Conservation (phyloP, 495 filamentous ascomycete genomes). For the Aspergillus sclerotiicarbonarius region DNA sequence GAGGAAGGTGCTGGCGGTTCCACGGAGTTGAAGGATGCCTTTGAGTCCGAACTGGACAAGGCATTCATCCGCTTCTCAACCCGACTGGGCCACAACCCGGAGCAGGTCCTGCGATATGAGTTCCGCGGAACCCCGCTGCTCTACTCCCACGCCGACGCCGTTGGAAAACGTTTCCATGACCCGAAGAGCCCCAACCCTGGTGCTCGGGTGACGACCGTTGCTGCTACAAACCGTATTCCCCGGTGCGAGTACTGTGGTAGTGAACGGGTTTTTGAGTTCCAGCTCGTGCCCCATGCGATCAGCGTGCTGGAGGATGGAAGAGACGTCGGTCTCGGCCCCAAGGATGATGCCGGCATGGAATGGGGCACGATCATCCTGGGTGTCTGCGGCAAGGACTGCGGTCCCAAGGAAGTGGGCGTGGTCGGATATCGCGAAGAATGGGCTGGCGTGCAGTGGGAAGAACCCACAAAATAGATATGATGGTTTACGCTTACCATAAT, state of each 20-base stretch:
- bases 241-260: slow-evolving; percentile 73
- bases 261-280: slow-evolving; percentile 81
- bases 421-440: slow-evolving; percentile 87
- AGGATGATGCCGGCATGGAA: slow-evolving; percentile 82
- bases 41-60: slow-evolving; percentile 80
- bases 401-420: slow-evolving; percentile 46
- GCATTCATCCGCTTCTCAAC: slow-evolving; percentile 90
- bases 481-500: neutral
- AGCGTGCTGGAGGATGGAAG: slow-evolving; percentile 81
- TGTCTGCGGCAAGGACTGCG: slow-evolving; percentile 74
- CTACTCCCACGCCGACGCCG: slow-evolving; percentile 71
- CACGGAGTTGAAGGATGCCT: slow-evolving; percentile 77
- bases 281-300: slow-evolving; percentile 89
- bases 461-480: slow-evolving; percentile 42
- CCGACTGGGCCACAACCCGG: slow-evolving; percentile 83
- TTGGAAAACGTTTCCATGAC: slow-evolving; percentile 62
- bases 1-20: slow-evolving; percentile 45
- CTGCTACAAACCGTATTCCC: slow-evolving; percentile 53
- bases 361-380: slow-evolving; percentile 96
- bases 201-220: slow-evolving; percentile 30
- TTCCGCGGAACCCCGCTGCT: slow-evolving; percentile 77
- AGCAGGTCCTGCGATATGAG: slow-evolving; percentile 92
- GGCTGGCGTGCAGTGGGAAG: slow-evolving; percentile 97
- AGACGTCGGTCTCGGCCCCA: slow-evolving; percentile 48
- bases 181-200: slow-evolving; percentile 24